These are phyloP conservation scores for Dendrocalamus sinicus DNA, from an alignment of 176 grass and related monocot genomes.

Conservation along the genomic window DNA sequence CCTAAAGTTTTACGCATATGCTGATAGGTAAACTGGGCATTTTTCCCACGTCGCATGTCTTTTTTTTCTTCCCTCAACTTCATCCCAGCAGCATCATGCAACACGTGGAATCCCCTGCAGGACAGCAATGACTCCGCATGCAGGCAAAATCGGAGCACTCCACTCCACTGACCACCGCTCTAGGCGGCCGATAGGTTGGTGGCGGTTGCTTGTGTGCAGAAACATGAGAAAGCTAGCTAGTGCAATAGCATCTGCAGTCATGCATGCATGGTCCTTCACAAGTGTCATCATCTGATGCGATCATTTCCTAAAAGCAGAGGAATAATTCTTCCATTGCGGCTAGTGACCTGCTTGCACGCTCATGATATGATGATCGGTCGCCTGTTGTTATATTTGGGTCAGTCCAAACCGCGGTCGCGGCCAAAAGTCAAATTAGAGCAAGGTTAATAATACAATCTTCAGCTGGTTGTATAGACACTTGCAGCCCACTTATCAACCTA, in stretches of 20 bases:
- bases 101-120: neutral
- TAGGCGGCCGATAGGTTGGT: neutral
- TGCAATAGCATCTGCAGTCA: neutral
- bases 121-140: neutral
- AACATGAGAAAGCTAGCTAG: neutral
- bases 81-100: neutral
- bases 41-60: neutral
- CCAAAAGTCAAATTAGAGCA: conserved; percentile 5
- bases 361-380: neutral
- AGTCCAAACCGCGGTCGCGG: neutral
- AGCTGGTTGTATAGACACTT: no score
- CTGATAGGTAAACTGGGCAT: neutral
- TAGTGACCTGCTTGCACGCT: neutral
- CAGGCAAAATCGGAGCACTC: neutral
- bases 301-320: neutral
- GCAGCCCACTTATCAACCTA: no score
- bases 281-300: neutral
- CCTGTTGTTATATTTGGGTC: neutral
- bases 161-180: neutral
- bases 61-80: neutral
- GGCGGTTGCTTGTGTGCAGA: neutral
- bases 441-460: no score
- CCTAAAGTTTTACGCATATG: neutral
- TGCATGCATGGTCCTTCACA: neutral
- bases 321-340: neutral